Percentiles rank a stretch among this genome's conserved stretches.
These are phyloP conservation scores for Kwoniella sp. DNA, from an alignment of 768 basidiomycete genomes.

Conservation along the genomic window DNA sequence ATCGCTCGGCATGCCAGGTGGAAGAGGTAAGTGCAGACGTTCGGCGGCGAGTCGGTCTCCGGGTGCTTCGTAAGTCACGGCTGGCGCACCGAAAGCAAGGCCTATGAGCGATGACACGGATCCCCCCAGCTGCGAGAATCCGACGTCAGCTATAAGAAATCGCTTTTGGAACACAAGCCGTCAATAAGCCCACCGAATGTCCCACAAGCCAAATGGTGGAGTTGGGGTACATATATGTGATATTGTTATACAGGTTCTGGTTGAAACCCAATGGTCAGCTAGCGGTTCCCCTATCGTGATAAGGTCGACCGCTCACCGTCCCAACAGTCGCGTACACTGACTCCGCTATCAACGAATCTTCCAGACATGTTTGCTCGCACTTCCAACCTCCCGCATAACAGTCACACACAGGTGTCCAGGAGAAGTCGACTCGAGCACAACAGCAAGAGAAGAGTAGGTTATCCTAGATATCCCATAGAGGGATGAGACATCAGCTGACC, in stretches of 20 bases:
- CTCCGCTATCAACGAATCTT: slow-evolving; percentile 74
- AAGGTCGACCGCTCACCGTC: too few relatives aligned
- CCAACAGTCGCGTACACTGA: slow-evolving; percentile 86
- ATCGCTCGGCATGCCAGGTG: slow-evolving; percentile 61
- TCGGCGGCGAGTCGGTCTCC: slow-evolving; percentile 78
- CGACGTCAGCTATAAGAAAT: slow-evolving; percentile 30
- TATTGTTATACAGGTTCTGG: slow-evolving; percentile 89
- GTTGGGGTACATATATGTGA: slow-evolving; percentile 85
- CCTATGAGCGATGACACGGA: slow-evolving; percentile 80
- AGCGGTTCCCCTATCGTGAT: too few relatives aligned
- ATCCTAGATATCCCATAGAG: slow-evolving; percentile 59
- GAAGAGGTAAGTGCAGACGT: slow-evolving; percentile 82
- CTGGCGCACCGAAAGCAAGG: slow-evolving; percentile 86
- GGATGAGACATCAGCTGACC: too few relatives aligned
- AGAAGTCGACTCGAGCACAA: slow-evolving; percentile 90
- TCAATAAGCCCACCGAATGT: slow-evolving; percentile 42
- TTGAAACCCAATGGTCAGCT: too few relatives aligned
- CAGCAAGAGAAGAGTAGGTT: slow-evolving; percentile 95
- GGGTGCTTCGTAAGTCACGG: slow-evolving; percentile 86
- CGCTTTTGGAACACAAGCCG: not conserved
- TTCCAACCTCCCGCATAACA: slow-evolving; percentile 75
- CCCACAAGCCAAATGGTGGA: slow-evolving; percentile 88
- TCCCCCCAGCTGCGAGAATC: slow-evolving; percentile 71
- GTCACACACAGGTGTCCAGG: slow-evolving; percentile 89
- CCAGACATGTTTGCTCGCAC: slow-evolving; percentile 80